These are phyloP conservation scores for Vaccinium corymbosum DNA, from an alignment of 148 eudicot genomes.

Conservation along the genomic window DNA sequence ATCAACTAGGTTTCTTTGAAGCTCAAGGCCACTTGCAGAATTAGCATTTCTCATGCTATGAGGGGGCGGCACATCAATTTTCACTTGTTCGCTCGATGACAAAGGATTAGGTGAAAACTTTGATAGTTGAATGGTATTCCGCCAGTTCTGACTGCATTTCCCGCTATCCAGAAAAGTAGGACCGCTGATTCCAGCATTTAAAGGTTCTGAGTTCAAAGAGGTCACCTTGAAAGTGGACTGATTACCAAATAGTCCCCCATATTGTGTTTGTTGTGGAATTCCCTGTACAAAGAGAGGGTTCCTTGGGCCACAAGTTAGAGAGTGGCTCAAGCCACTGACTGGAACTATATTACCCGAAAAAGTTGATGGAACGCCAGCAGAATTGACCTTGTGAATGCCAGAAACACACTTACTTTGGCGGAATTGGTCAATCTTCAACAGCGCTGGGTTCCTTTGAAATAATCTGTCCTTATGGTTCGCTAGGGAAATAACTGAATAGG, in stretches of 20 bases:
- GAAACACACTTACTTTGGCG: slow-evolving; percentile 27
- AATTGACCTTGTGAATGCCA: slow-evolving; percentile 21
- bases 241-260: slow-evolving; percentile 24
- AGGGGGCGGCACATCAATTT: slow-evolving; percentile 22
- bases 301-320: slow-evolving; percentile 18
- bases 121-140: slow-evolving; percentile 16
- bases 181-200: slow-evolving; percentile 20
- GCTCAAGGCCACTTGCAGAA: slow-evolving; percentile 19
- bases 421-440: slow-evolving; percentile 33
- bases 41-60: slow-evolving; percentile 18
- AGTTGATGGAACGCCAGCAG: slow-evolving; percentile 20
- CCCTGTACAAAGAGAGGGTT: slow-evolving; percentile 25
- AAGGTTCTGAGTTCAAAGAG: slow-evolving; percentile 29
- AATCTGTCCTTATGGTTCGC: slow-evolving; percentile 26
- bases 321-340: slow-evolving; percentile 20
- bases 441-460: slow-evolving; percentile 38
- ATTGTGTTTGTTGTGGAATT: slow-evolving; percentile 15
- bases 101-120: slow-evolving; percentile 28
- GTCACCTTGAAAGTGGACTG: slow-evolving; percentile 25
- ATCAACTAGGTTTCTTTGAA: slow-evolving; percentile 31
- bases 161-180: slow-evolving; percentile 27
- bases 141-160: slow-evolving; percentile 25
- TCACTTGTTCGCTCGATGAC: slow-evolving; percentile 22
- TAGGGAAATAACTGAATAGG: slow-evolving; percentile 27
- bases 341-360: slow-evolving; percentile 11